These are phyloP conservation scores for Musa acuminata DNA, from an alignment of 176 grass and related monocot genomes.

Conservation along the genomic window DNA sequence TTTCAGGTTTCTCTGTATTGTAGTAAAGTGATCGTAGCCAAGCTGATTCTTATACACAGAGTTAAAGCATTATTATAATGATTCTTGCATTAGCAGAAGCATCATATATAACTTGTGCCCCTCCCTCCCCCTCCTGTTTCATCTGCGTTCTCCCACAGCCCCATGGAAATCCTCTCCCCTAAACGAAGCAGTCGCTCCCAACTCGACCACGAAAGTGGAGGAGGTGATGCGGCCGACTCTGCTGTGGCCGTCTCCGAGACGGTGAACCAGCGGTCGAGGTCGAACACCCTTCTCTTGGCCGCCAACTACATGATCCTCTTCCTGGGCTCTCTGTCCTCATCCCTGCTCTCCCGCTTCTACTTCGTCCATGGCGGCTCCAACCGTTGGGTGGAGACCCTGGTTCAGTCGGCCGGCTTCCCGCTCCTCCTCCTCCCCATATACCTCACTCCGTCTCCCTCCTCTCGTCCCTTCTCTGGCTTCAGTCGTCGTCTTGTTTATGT, in stretches of 20 bases:
- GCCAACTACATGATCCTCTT: constrained; percentile 59
- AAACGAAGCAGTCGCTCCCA: too few relatives aligned
- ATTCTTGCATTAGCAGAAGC: too few relatives aligned
- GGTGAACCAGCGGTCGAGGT: constrained; percentile 9
- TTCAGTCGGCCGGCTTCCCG: constrained; percentile 78
- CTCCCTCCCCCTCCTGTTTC: too few relatives aligned
- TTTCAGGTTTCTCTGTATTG: too few relatives aligned
- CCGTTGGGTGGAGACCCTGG: constrained; percentile 80
- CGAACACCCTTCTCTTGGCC: constrained; percentile 26
- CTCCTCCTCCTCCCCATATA: constrained; percentile 60
- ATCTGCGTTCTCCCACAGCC: too few relatives aligned
- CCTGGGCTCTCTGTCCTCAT: constrained; percentile 63
- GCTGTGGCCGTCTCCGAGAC: too few relatives aligned
- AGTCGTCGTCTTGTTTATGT: constrained; percentile 33
- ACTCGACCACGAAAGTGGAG: too few relatives aligned
- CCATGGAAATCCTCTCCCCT: too few relatives aligned
- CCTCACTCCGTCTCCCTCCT: constrained; percentile 14
- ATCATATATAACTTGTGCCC: too few relatives aligned
- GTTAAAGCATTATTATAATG: neutral
- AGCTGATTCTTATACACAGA: too few relatives aligned
- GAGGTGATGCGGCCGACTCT: too few relatives aligned
- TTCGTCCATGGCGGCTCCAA: constrained; percentile 62
- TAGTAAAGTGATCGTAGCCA: too few relatives aligned
- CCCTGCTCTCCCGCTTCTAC: constrained; percentile 77
- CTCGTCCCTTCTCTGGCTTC: constrained; percentile 48